Base-by-base conservation (phyloP, 1,139 yeast species). In the Scheffersomyces parashehatae region DNA sequence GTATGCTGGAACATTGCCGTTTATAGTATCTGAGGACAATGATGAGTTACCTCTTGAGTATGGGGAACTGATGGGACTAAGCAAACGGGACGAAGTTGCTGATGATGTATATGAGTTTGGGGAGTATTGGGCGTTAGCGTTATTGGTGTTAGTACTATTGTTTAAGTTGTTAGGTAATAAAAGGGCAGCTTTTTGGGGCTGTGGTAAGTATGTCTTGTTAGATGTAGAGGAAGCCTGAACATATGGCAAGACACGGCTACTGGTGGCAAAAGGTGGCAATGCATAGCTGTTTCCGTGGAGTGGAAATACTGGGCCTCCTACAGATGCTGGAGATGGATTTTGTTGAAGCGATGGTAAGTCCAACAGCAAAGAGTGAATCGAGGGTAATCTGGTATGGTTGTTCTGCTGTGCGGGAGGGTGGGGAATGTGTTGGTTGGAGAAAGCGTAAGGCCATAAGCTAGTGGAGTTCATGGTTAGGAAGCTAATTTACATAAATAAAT, bases 331-430 rank as follows among this genome's bases (percentile, higher is more conserved):
- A 14, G 32, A 35, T 4, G 35, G 20, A 29, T 20, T 35, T 15
- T 31, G 39, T 13, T 35, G 36, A 15, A 35, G 39, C 13, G 38
- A 35, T 7, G 65, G 65, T 41, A 63, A 50, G 35, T 62, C 66
- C 55, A 65, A 59, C 48, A 53, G 59, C 43, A 65, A 59, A 29
- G 64, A 55, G 39, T 61, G 65, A 39, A 67, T 64, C 38, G 67
- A 59, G 9, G 72, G 72, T 28, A 64, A 54, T 42, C 53, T 45
- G 28, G 41, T 46, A 20, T 20, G 26, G 9, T 6, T 20, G 26
- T 5, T 20, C 26, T 20, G 26, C n/a, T 31, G 35, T 11, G 20
- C 20, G 12, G 38, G 34, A 8, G 13, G 36, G 36, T 13, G 34
- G 15, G 20, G 41, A 20, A 28, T 36, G 41, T 24, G 35, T 28